Conservation (phyloP, 345 rosid genomes). For the Laguncularia racemosa region DNA sequence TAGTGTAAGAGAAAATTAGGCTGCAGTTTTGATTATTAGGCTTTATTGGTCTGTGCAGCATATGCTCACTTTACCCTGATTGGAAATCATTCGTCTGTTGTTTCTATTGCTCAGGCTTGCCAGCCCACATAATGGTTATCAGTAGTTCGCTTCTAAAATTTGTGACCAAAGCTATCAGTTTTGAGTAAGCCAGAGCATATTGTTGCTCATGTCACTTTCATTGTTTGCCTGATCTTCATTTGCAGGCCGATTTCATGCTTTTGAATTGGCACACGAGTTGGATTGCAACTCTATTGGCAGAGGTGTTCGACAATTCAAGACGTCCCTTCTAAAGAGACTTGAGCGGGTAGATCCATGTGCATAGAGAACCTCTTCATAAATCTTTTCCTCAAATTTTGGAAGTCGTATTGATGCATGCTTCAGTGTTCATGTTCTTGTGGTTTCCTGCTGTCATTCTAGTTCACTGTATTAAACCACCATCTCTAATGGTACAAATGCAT, state of each 20-base stretch:
- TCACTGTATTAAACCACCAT: background rate
- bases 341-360: conserved; percentile 37
- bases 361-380: background rate
- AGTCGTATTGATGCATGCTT: background rate
- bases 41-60: too few species aligned
- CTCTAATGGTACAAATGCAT: background rate
- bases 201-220: too few species aligned
- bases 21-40: too few species aligned
- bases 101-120: too few species aligned
- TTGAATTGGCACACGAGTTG: conserved; percentile 67
- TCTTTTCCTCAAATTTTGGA: background rate
- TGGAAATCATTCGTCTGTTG: too few species aligned
- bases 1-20: too few species aligned
- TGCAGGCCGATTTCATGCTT: conserved; percentile 86
- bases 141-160: too few species aligned
- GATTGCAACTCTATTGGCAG: conserved; percentile 69
- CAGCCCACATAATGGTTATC: too few species aligned
- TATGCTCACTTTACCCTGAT: too few species aligned
- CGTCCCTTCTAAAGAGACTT: conserved; percentile 84
- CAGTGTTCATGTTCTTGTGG: background rate
- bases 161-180: too few species aligned
- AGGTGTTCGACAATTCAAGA: conserved; percentile 89
- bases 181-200: too few species aligned
- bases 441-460: conserved; percentile 8
- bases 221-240: background rate